phyloP scores from a whole-genome alignment of 352 stramenopile species.

The Pythium periplocum region DNA sequence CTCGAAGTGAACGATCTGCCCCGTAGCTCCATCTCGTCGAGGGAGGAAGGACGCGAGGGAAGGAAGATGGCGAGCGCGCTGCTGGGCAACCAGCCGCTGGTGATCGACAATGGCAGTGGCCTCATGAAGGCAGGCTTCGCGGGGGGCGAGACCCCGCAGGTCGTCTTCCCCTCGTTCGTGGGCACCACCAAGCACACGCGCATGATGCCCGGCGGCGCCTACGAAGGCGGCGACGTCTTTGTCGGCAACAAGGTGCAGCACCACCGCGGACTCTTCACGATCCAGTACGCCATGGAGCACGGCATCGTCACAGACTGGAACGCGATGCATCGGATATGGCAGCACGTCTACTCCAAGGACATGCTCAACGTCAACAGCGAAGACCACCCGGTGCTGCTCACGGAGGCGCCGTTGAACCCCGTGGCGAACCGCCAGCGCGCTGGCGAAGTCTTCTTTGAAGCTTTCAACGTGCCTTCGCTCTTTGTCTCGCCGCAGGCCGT shows the following conservation, averaged over 20 bases:
- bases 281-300: constrained; percentile 85
- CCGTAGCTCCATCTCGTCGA: no score
- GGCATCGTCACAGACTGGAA: constrained; percentile 84
- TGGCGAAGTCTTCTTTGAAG: constrained; percentile 84
- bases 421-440: constrained; percentile 70
- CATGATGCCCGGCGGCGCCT: constrained; percentile 81
- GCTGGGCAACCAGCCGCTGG: constrained; percentile 81
- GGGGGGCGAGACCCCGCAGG: constrained; percentile 65
- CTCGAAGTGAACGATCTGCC: no score
- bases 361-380: constrained; percentile 85
- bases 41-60: no score
- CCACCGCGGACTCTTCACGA: constrained; percentile 75
- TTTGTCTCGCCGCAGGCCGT: constrained; percentile 84
- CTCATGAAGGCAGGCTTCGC: constrained; percentile 82
- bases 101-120: constrained; percentile 85
- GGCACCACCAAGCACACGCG: constrained; percentile 72
- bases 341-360: constrained; percentile 87
- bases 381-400: constrained; percentile 81
- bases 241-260: constrained; percentile 76
- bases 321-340: constrained; percentile 86
- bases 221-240: constrained; percentile 69
- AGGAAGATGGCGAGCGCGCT: constrained; percentile 39
- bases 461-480: constrained; percentile 82
- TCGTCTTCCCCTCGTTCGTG: constrained; percentile 75
- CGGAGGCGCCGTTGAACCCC: constrained; percentile 75